Percentiles rank a stretch among this genome's conserved stretches.
Evolutionary conservation across 306 rosid species (phyloP).

Genomic region (Erythrophleum fordii): DNA sequence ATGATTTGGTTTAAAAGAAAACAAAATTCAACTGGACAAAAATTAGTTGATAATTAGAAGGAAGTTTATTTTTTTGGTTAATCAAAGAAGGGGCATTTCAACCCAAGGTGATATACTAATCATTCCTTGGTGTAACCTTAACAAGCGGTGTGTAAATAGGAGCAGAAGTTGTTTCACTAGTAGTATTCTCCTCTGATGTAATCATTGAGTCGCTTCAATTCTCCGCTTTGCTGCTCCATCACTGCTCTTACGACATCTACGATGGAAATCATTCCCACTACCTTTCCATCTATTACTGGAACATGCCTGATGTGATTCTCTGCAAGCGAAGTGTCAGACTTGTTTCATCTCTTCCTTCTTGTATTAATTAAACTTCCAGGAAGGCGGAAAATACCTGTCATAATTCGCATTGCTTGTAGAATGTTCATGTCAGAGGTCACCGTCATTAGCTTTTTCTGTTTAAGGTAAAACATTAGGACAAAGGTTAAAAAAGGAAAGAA

Average conservation of each 20-base stretch:
- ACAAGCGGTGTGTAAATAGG: not conserved
- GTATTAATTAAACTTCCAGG: not conserved
- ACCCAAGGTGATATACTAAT: not conserved
- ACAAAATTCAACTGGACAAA: too few species aligned
- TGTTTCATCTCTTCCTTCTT: not conserved
- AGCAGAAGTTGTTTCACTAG: conserved; percentile 5
- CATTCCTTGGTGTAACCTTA: not conserved
- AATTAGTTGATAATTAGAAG: too few species aligned
- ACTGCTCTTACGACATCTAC: conserved; percentile 86
- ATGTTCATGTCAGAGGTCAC: conserved; percentile 80
- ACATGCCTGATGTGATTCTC: conserved; percentile 77
- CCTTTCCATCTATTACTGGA: conserved; percentile 86
- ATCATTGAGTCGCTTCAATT: conserved; percentile 67
- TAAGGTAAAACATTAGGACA: not conserved
- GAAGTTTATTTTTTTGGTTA: too few species aligned
- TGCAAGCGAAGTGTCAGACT: conserved; percentile 30
- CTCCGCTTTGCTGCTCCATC: conserved; percentile 82
- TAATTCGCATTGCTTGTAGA: conserved; percentile 89
- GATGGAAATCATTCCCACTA: conserved; percentile 89
- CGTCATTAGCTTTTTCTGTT: conserved; percentile 71
- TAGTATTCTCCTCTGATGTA: conserved; percentile 80
- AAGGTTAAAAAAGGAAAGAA: not conserved
- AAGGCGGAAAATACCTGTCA: conserved; percentile 60
- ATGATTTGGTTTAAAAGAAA: too few species aligned
- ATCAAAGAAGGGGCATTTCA: not conserved